Percentiles rank a stretch among this genome's conserved stretches.
Evolutionary conservation across 768 basidiomycete species (phyloP).

Genomic region (Asterophora lycoperdoides): DNA sequence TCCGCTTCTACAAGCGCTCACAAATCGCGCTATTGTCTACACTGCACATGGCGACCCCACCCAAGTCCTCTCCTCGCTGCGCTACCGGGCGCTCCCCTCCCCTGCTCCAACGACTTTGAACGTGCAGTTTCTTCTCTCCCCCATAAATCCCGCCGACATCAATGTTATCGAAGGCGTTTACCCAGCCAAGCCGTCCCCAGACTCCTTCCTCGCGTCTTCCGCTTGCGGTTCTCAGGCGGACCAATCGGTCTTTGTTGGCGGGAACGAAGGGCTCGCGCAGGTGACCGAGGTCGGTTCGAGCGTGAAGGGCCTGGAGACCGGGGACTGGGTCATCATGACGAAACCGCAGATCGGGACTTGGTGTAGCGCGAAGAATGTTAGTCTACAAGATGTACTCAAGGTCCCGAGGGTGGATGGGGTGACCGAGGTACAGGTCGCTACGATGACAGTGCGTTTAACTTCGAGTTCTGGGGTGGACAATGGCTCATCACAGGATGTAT

Average conservation of each 20-base stretch:
- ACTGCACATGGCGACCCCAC: slow-evolving; percentile 54
- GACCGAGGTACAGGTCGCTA: slow-evolving; percentile 66
- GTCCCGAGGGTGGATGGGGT: slow-evolving; percentile 46
- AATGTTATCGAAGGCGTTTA: slow-evolving; percentile 84
- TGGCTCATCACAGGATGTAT: too few species aligned
- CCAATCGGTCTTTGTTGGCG: slow-evolving; percentile 53
- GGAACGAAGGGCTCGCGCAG: slow-evolving; percentile 74
- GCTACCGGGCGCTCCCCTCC: slow-evolving; percentile 46
- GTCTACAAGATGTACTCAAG: slow-evolving; percentile 52
- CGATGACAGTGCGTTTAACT: slow-evolving; percentile 52
- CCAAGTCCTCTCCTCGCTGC: slow-evolving; percentile 51
- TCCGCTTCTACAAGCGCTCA: too few species aligned
- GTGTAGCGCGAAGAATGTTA: slow-evolving; percentile 53
- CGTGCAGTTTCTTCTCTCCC: slow-evolving; percentile 62
- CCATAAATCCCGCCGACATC: slow-evolving; percentile 79
- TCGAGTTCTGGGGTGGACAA: neutral
- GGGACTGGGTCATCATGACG: slow-evolving; percentile 74
- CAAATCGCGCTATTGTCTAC: slow-evolving; percentile 66
- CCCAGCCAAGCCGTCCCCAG: slow-evolving; percentile 52
- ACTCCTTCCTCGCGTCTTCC: slow-evolving; percentile 29
- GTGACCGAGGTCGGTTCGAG: slow-evolving; percentile 58
- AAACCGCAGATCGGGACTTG: slow-evolving; percentile 75
- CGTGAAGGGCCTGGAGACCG: slow-evolving; percentile 42
- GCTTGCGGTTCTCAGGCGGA: slow-evolving; percentile 27
- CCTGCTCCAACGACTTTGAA: slow-evolving; percentile 59